These are phyloP conservation scores for Thalassiosira pacifica DNA, from an alignment of 352 stramenopile genomes.

Conservation along the genomic window DNA sequence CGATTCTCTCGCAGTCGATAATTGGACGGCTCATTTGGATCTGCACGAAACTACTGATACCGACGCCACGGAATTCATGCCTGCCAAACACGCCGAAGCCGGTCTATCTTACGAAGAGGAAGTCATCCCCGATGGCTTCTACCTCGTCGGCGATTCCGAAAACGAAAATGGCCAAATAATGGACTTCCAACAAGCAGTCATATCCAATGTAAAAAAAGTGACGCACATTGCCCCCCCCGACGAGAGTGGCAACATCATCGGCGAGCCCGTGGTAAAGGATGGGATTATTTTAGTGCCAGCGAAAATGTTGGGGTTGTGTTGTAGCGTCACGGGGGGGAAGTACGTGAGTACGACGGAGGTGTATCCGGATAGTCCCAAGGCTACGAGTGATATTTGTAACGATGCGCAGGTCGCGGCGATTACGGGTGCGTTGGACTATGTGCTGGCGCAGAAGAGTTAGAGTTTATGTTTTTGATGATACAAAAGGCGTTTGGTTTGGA, in stretches of 20 bases:
- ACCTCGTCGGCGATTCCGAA: constrained; percentile 67
- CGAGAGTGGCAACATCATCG: constrained; percentile 64
- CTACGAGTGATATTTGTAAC: constrained; percentile 71
- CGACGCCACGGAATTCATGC: constrained; percentile 76
- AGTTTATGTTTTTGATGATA: no score
- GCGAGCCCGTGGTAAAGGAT: constrained; percentile 50
- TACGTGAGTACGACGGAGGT: constrained; percentile 75
- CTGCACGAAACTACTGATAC: constrained; percentile 84
- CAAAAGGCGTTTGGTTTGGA: no score
- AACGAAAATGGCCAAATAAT: constrained; percentile 50
- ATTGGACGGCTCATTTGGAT: constrained; percentile 71
- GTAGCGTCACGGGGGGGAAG: constrained; percentile 12
- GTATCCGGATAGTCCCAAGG: constrained; percentile 70
- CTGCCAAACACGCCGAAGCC: constrained; percentile 65
- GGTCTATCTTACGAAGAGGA: constrained; percentile 45
- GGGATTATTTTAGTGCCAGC: constrained; percentile 67
- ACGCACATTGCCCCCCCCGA: constrained; percentile 76
- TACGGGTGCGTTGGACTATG: constrained; percentile 63
- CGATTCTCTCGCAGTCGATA: constrained; percentile 21
- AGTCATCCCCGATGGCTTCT: constrained; percentile 81
- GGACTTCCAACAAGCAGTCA: constrained; percentile 68
- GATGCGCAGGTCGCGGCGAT: constrained; percentile 70
- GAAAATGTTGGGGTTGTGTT: constrained; percentile 54
- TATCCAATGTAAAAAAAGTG: constrained; percentile 61
- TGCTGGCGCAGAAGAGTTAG: constrained; percentile 30